These are phyloP conservation scores for Ophiocordyceps camponoti-saundersi DNA, from an alignment of 2,329 filamentous ascomycete species.

Conservation along the genomic window DNA sequence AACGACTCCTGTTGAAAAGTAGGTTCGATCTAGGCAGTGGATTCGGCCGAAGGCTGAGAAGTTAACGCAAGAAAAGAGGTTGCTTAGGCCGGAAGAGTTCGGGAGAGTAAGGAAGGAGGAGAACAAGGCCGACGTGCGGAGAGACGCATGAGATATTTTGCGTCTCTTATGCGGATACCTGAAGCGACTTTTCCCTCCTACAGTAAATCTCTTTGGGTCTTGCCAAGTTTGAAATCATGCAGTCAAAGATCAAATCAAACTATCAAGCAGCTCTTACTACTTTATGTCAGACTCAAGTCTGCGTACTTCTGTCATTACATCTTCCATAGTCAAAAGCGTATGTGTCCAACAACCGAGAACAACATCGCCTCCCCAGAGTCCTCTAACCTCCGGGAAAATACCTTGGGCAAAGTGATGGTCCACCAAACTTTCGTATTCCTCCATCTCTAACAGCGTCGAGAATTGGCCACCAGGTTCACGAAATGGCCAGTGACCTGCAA, in stretches of 20 bases:
- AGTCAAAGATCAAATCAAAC: not conserved
- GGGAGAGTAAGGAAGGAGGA: too few species aligned
- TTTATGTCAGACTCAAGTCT: not conserved
- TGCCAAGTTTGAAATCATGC: not conserved
- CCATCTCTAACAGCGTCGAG: not conserved
- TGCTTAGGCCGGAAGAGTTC: too few species aligned
- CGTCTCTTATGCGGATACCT: too few species aligned
- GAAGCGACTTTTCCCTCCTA: too few species aligned
- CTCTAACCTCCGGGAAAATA: not conserved
- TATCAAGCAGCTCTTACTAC: not conserved
- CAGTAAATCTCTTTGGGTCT: not conserved
- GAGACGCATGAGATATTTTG: too few species aligned
- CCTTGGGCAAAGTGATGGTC: not conserved
- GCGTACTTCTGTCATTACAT: not conserved
- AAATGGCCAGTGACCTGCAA: not conserved
- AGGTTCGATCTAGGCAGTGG: too few species aligned
- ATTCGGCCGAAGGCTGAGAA: too few species aligned
- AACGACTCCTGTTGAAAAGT: too few species aligned
- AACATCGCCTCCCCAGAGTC: conserved; percentile 1
- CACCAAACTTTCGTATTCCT: not conserved
- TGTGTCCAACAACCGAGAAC: conserved; percentile 3
- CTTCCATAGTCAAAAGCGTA: conserved; percentile 1
- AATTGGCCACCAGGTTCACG: not conserved
- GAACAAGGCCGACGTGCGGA: too few species aligned
- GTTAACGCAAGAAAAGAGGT: too few species aligned